Evolutionary conservation across 2,329 filamentous ascomycete genomes (phyloP).

Genomic region (Endoconidiophora polonica): DNA sequence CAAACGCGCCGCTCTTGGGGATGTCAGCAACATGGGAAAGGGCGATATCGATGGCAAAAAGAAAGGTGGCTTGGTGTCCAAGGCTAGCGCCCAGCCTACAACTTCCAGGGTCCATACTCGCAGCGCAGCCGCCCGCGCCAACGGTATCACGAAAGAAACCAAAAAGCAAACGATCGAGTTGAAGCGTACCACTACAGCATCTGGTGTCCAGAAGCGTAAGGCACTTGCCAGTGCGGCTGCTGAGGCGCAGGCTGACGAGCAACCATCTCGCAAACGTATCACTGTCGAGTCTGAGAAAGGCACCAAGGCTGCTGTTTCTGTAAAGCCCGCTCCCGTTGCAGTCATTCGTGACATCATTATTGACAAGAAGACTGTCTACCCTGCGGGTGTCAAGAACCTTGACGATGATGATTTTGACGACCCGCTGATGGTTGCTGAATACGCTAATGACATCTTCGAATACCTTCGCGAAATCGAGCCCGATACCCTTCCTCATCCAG

Average conservation of each 20-base stretch:
- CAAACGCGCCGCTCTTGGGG: constrained; percentile 73
- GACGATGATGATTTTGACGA: constrained; percentile 83
- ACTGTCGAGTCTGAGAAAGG: constrained; percentile 35
- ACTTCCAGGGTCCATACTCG: constrained; percentile 53
- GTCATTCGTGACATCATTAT: constrained; percentile 10
- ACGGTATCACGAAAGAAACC: constrained; percentile 46
- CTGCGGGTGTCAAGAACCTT: constrained; percentile 40
- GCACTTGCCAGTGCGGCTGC: constrained; percentile 24
- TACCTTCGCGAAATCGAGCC: constrained; percentile 78
- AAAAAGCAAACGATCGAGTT: constrained; percentile 45
- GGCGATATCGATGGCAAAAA: constrained; percentile 65
- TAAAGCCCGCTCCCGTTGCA: constrained; percentile 14
- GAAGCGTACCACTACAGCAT: constrained; percentile 59
- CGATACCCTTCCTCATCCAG: constrained; percentile 64
- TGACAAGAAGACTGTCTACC: constrained; percentile 19
- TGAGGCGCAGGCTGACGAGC: constrained; percentile 9
- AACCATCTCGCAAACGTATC: constrained; percentile 43
- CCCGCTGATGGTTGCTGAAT: constrained; percentile 94
- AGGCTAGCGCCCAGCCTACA: constrained; percentile 56
- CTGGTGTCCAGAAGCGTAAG: constrained; percentile 59
- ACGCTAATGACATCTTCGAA: constrained; percentile 92
- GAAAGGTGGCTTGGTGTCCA: constrained; percentile 59
- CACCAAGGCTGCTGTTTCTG: constrained; percentile 11
- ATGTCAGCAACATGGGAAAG: constrained; percentile 92
- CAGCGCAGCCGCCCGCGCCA: constrained; percentile 43